Evolutionary conservation across 1,284 basidiomycete genomes (phyloP), one percentile per base, ranked within the genome.

Genomic region (Afroboletus lepidellus): DNA sequence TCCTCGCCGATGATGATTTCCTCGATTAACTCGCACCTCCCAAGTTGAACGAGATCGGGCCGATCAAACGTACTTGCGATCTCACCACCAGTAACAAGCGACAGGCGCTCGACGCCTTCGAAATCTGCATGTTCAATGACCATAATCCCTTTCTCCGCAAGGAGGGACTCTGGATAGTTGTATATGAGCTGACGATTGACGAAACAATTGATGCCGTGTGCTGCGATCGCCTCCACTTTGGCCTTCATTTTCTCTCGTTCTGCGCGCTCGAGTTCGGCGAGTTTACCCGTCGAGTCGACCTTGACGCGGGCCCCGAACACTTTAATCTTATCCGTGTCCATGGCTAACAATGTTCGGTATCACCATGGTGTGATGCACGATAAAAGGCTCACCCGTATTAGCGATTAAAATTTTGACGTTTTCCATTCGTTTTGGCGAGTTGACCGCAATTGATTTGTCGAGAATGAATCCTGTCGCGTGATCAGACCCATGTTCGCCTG

Each of bases 271-370:
- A 99, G 85, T 71, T 99, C 97, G 23, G 97, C 97, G 5, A 99
- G 83, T 76, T 99, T 97, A 52, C 94, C 90, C 1, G 97, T 98
- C 30, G 92, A 83, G 64, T 98, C 94, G 13, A 99, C 96, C 70
- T 95, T 93, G 49, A 99, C 87, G 27, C 94, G 84, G 0, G 97
- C 96, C 47, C 96, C 97, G 64, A 99, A 99, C 52, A 99, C 90
- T 76, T 99, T 99, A 77, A 99, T 97, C 76, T 99, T 99, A 76
- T 99, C 97, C 29, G 97, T 99, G 76, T 99, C 96, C 97, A 99
- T 98, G 8, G 95, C 92, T 94, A 58, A 24, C 41, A 41, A 34
- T 1, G 9, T n/a, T 7, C 3, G 18, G 11, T 5, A 25, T 59
- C 4, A 60, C 8, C 6, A 23, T n/a, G 20, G 13, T 21, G 27